A percentile compares a stretch with the other conserved stretches of the same genome.
These are phyloP conservation scores for Nevesoporus exiguus DNA, from an alignment of 768 basidiomycete species.

Conservation along the genomic window DNA sequence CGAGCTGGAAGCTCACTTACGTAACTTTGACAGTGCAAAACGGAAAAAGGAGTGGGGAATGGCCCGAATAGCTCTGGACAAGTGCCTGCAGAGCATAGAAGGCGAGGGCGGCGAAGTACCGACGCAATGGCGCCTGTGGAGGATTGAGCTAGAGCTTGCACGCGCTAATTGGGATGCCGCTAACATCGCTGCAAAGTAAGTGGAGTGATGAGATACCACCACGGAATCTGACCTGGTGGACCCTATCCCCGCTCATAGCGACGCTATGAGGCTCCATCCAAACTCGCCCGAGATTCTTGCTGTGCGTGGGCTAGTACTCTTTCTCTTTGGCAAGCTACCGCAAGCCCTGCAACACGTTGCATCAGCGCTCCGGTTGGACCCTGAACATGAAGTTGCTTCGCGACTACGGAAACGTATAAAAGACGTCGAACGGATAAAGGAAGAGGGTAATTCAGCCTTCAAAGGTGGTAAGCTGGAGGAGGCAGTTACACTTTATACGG, in stretches of 20 bases:
- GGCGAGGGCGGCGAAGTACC: constrained; percentile 75
- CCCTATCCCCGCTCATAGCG: constrained; percentile 39
- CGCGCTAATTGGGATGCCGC: constrained; percentile 74
- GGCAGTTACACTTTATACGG: constrained; percentile 66
- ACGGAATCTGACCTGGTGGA: constrained; percentile 3
- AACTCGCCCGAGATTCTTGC: constrained; percentile 79
- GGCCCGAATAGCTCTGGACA: constrained; percentile 76
- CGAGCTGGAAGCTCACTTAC: constrained; percentile 61
- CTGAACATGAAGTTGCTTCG: constrained; percentile 67
- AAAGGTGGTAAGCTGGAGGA: constrained; percentile 56
- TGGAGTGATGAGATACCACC: constrained; percentile 10
- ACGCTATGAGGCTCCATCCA: constrained; percentile 66
- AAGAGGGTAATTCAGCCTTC: constrained; percentile 79
- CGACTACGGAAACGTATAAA: constrained; percentile 74
- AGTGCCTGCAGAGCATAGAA: constrained; percentile 68
- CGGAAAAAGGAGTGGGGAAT: constrained; percentile 68
- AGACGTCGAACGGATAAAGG: constrained; percentile 78
- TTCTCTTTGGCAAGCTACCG: constrained; percentile 66
- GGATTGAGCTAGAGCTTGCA: constrained; percentile 72
- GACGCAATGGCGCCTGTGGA: constrained; percentile 76
- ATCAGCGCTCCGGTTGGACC: constrained; percentile 74
- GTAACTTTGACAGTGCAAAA: constrained; percentile 56
- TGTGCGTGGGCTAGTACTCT: constrained; percentile 75
- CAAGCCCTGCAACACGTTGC: constrained; percentile 68
- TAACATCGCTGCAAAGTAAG: constrained; percentile 68